Evolutionary conservation across 148 eudicot genomes (phyloP).

Genomic region (Bassia scoparia): DNA sequence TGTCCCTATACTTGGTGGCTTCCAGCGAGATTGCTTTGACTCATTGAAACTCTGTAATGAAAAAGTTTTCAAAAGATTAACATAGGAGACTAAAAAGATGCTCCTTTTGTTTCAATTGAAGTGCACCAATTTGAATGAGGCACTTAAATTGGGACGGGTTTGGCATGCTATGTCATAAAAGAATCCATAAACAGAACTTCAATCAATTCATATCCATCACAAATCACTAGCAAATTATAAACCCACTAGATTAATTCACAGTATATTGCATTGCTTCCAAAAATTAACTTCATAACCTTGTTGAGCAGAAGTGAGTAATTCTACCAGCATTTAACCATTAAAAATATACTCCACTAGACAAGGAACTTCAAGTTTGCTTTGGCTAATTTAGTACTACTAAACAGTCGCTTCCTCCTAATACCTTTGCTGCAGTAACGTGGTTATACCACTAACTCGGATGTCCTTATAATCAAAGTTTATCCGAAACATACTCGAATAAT

Average conservation of each 20-base stretch:
- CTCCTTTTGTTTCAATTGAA: no score
- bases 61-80: background rate
- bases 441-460: background rate
- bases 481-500: background rate
- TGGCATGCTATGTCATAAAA: background rate
- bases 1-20: constrained; percentile 55
- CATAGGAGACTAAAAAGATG: no score
- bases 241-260: background rate
- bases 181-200: background rate
- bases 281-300: background rate
- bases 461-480: background rate
- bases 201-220: background rate
- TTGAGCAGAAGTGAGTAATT: background rate
- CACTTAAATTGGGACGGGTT: no score
- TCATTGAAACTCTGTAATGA: constrained; percentile 39
- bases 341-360: no score
- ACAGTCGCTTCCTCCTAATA: no score
- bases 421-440: background rate
- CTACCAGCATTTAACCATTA: background rate
- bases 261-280: background rate
- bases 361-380: background rate
- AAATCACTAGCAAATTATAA: background rate
- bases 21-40: constrained; percentile 40
- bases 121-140: no score
- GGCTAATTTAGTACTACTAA: background rate